A percentile compares a stretch with the other conserved stretches of the same genome.
Conservation (phyloP, 179 eudicot genomes). For the Nepenthes alata region DNA sequence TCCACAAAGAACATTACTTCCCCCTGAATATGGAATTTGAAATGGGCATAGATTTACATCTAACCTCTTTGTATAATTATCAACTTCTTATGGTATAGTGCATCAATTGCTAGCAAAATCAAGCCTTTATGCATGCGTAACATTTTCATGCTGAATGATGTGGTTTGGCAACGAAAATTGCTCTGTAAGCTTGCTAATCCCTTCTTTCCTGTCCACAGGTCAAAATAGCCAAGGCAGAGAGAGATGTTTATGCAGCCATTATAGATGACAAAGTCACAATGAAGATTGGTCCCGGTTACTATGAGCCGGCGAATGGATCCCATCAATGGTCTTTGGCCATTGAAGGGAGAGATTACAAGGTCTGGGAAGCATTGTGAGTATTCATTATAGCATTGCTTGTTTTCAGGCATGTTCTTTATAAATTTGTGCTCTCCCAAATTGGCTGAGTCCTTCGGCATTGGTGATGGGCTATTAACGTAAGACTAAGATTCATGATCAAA, state of each 20-base stretch:
- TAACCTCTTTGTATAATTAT: no score
- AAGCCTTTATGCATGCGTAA: no score
- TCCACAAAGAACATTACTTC: no score
- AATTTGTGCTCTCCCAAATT: neutral
- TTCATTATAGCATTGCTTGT: neutral
- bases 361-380: conserved; percentile 65
- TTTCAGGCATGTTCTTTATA: neutral
- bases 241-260: conserved; percentile 87
- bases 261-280: conserved; percentile 74
- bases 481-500: no score
- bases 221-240: conserved; percentile 65
- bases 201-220: conserved; percentile 25
- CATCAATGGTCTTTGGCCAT: conserved; percentile 56
- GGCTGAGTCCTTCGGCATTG: neutral
- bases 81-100: no score
- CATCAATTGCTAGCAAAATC: no score
- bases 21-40: no score
- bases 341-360: conserved; percentile 79
- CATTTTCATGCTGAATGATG: no score
- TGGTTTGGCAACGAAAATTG: neutral
- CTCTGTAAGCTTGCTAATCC: neutral
- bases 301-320: conserved; percentile 53
- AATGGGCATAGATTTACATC: no score
- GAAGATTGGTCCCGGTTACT: conserved; percentile 95
- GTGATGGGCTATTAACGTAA: no score